Conservation (phyloP, 768 basidiomycete species). For the Lactifluus subvellereus region DNA sequence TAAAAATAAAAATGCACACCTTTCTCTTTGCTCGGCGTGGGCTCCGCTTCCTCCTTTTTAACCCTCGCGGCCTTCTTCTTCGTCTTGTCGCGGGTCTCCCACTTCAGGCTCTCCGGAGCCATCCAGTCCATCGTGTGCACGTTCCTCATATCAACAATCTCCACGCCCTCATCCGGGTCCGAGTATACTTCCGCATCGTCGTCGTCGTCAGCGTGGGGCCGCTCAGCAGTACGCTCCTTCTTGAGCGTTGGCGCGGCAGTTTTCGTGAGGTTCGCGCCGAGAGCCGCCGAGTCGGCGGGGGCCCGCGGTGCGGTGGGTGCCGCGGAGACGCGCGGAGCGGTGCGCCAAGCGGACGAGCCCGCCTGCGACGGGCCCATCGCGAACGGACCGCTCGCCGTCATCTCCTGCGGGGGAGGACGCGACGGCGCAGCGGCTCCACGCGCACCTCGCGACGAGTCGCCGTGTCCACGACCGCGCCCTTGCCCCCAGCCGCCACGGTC, state of each 20-base stretch:
- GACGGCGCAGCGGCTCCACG: slow-evolving; percentile 32
- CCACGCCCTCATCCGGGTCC: slow-evolving; percentile 82
- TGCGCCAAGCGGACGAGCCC: slow-evolving; percentile 48
- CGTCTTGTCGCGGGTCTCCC: slow-evolving; percentile 40
- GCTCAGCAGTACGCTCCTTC: slow-evolving; percentile 29
- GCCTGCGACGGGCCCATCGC: slow-evolving; percentile 77
- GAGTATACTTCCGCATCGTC: slow-evolving; percentile 71
- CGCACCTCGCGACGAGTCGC: slow-evolving; percentile 50
- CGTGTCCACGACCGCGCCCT: slow-evolving; percentile 35
- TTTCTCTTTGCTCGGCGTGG: slow-evolving; percentile 30
- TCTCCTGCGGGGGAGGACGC: slow-evolving; percentile 52
- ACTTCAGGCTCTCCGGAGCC: slow-evolving; percentile 71
- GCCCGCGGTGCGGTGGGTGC: slow-evolving; percentile 43
- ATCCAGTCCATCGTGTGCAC: slow-evolving; percentile 80
- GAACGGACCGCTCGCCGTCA: slow-evolving; percentile 85
- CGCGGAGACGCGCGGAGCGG: slow-evolving; percentile 52
- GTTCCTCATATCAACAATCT: slow-evolving; percentile 79
- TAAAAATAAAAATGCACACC: slow-evolving; percentile 28
- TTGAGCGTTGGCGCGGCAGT: slow-evolving; percentile 47
- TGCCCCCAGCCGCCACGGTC: slow-evolving; percentile 46
- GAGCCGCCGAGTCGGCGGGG: slow-evolving; percentile 32
- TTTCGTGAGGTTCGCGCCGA: slow-evolving; percentile 47
- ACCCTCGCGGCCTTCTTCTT: slow-evolving; percentile 28
- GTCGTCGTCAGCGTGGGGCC: slow-evolving; percentile 34
- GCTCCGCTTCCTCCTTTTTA: slow-evolving; percentile 42